These are phyloP conservation scores for Raphanus sativus DNA, from an alignment of 345 rosid species.

Conservation along the genomic window DNA sequence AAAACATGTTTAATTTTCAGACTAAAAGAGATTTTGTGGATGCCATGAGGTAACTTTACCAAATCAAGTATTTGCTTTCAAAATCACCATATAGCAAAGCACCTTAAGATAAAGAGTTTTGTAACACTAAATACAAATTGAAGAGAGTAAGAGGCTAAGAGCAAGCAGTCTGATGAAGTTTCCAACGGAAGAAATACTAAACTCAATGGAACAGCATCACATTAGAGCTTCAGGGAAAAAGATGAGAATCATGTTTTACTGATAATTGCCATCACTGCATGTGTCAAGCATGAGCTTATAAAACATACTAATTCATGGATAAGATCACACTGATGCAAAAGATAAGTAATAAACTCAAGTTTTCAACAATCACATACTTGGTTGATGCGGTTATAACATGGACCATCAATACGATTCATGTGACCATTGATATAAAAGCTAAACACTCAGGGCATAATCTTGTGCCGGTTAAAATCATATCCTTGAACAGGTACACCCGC, in stretches of 20 bases:
- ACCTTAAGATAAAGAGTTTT: neutral
- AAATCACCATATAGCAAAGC: no score
- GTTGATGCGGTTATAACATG: neutral
- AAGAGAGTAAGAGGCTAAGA: neutral
- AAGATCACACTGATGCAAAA: neutral
- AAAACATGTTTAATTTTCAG: no score
- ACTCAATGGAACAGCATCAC: neutral
- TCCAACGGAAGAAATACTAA: neutral
- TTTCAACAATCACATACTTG: neutral
- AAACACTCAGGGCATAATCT: neutral
- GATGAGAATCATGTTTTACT: neutral
- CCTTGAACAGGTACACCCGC: neutral
- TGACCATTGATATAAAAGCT: neutral
- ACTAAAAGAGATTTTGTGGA: no score
- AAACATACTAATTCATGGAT: neutral
- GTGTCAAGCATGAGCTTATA: neutral
- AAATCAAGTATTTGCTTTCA: no score
- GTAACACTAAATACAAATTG: neutral
- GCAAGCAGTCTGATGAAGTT: constrained; percentile 1
- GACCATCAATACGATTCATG: neutral
- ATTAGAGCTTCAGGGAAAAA: neutral
- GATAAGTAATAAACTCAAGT: neutral
- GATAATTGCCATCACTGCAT: constrained; percentile 32
- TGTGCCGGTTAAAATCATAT: neutral
- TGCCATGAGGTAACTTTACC: no score